Evolutionary conservation across 805 yeast genomes (phyloP).

Genomic region (Candida xyloterini): DNA sequence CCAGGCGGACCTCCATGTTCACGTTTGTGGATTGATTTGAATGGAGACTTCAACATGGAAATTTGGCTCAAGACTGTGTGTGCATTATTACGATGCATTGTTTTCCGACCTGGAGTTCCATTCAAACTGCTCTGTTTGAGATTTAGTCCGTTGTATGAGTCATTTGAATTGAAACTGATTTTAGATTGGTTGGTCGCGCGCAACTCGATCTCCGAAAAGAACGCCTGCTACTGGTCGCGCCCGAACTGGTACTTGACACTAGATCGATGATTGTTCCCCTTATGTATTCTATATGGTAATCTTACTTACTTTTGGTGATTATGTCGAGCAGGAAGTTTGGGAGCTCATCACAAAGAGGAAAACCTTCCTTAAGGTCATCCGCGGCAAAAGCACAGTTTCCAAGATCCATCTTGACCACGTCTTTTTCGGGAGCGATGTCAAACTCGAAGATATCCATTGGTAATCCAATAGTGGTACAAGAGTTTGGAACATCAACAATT

Average conservation of each 20-base stretch:
- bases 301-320: constrained; percentile 15
- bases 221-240: constrained; percentile 42
- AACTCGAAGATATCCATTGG: constrained; percentile 53
- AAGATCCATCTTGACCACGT: constrained; percentile 28
- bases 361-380: constrained; percentile 21
- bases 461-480: constrained; percentile 48
- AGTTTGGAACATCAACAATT: constrained; percentile 51
- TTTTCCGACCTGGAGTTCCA: constrained; percentile 55
- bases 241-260: constrained; percentile 42
- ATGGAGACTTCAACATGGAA: constrained; percentile 53
- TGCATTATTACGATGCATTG: constrained; percentile 43
- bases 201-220: constrained; percentile 35
- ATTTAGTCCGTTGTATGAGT: constrained; percentile 33
- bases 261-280: constrained; percentile 1
- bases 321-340: constrained; percentile 21
- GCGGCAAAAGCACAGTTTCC: constrained; percentile 40
- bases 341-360: constrained; percentile 19
- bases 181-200: constrained; percentile 46
- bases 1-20: constrained; percentile 64
- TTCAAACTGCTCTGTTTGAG: constrained; percentile 21
- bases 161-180: constrained; percentile 37
- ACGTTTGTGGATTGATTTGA: constrained; percentile 67
- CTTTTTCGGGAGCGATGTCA: constrained; percentile 41
- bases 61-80: constrained; percentile 61
- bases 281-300: constrained; percentile 1